Evolutionary conservation across 2,329 filamentous ascomycete species (phyloP).

Genomic region (Stagonosporopsis tanaceti): DNA sequence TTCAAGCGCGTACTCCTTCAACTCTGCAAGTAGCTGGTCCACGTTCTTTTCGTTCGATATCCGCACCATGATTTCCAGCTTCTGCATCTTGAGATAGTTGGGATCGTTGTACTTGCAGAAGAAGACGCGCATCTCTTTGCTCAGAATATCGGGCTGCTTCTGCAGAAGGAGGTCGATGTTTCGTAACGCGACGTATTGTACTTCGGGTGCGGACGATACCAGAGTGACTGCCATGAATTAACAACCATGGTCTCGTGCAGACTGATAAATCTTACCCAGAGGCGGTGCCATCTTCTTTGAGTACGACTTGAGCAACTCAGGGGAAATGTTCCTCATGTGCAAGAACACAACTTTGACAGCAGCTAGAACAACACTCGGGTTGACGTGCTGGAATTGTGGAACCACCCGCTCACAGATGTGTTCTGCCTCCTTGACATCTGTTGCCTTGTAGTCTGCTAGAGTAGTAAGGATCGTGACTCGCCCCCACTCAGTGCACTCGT

Average conservation of each 20-base stretch:
- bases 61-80: constrained; percentile 98
- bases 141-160: constrained; percentile 94
- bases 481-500: constrained; percentile 99
- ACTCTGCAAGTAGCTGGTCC: constrained; percentile 89
- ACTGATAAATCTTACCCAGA: constrained; percentile 67
- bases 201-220: constrained; percentile 93
- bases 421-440: constrained; percentile 94
- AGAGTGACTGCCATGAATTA: constrained; percentile 75
- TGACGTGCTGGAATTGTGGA: constrained; percentile 98
- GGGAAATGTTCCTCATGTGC: constrained; percentile 86
- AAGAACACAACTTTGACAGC: constrained; percentile 97
- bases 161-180: constrained; percentile 97
- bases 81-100: constrained; percentile 95
- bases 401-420: constrained; percentile 97
- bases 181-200: constrained; percentile 94
- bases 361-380: constrained; percentile 94
- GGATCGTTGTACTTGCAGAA: constrained; percentile 99
- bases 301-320: constrained; percentile 82
- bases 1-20: constrained; percentile 97
- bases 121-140: constrained; percentile 96
- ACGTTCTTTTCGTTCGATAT: constrained; percentile 98
- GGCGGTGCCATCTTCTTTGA: constrained; percentile 99
- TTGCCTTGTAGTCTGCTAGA: constrained; percentile 83
- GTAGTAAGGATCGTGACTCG: constrained; percentile 91
- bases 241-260: constrained; percentile 24